Base-by-base conservation (phyloP, 495 filamentous ascomycete genomes). In the Aspergillus haitiensis region DNA sequence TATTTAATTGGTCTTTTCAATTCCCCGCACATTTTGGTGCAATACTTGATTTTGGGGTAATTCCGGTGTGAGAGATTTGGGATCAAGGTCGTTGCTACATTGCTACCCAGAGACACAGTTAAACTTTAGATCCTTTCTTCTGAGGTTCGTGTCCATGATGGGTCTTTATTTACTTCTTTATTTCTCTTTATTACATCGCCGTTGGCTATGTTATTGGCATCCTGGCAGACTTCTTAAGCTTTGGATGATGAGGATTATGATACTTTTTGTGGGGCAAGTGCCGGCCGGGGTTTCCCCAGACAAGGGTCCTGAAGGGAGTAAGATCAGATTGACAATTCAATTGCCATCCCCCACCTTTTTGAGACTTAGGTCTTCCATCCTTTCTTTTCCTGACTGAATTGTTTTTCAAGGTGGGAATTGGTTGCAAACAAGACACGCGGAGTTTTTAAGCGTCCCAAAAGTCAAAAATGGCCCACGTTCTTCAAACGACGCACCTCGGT, bases 401-500 rank as follows among this genome's bases (percentile, higher is more conserved):
- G 21, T 27, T 27, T 27, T 27, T 27, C 21, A 1, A 3, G 21
- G 21, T 27, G 21, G 21, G 21, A 1, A 27, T 40, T 40, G 37
- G 37, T 40, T 2, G 3, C n/a, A 11, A 40, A 40, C 3, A 11
- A 40, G 10, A 40, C 5, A 40, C 37, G 7, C 7, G 4, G 37
- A 40, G 37, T 11, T 40, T 40, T 8, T 1, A n/a, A 27, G 21
- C 21, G 1, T 3, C 3, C 3, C 21, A 27, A 27, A 27, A 27
- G 21, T 31, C 27, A 16, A 47, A 49, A 47, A 67, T 67, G 65
- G 49, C 59, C 7, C 51, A 56, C 1, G 9, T 59, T 1, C 58
- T 69, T 12, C 58, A 62, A 37, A 69, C 63, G 0, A 44, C 46
- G 15, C 48, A 56, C 16, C 57, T 73, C 5, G 70, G 70, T 21